phyloP scores from a whole-genome alignment of 2,329 filamentous ascomycete genomes.

The Decorospora gaudefroyi region DNA sequence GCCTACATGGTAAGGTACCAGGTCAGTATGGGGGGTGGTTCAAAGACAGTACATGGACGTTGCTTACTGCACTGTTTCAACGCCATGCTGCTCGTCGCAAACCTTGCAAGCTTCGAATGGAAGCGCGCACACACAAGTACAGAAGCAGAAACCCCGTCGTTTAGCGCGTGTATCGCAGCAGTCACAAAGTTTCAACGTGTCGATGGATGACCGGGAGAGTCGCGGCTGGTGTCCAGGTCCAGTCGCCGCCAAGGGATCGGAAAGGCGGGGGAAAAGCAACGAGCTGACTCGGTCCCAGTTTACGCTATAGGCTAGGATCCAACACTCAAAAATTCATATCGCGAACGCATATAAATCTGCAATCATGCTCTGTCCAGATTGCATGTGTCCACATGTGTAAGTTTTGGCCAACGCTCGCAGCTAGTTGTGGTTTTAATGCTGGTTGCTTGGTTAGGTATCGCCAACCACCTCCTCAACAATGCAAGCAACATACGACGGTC shows the following conservation, averaged over 20 bases:
- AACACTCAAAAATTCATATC: slow-evolving; percentile 42
- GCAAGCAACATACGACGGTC: too few species aligned
- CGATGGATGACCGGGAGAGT: slow-evolving; percentile 21
- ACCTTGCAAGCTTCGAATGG: too few species aligned
- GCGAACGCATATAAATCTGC: slow-evolving; percentile 30
- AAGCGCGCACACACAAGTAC: background rate
- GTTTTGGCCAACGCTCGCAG: slow-evolving; percentile 4
- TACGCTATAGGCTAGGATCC: slow-evolving; percentile 35
- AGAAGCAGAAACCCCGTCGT: slow-evolving; percentile 3
- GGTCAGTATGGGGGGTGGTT: too few species aligned
- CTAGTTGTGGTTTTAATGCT: too few species aligned
- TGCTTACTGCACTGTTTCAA: slow-evolving; percentile 49
- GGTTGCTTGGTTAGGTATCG: too few species aligned
- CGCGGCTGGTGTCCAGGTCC: slow-evolving; percentile 22
- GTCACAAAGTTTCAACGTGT: slow-evolving; percentile 16
- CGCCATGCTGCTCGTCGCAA: slow-evolving; percentile 35
- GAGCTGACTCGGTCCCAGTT: slow-evolving; percentile 38
- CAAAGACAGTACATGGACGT: too few species aligned
- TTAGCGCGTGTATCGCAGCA: slow-evolving; percentile 10
- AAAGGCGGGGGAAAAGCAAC: slow-evolving; percentile 36
- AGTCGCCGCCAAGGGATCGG: slow-evolving; percentile 26
- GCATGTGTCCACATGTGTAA: slow-evolving; percentile 22
- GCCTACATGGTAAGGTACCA: too few species aligned
- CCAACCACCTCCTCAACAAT: too few species aligned
- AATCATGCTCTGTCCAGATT: slow-evolving; percentile 31